Evolutionary conservation across 805 yeast species (phyloP).

Genomic region (Zygotorulaspora chibaensis): DNA sequence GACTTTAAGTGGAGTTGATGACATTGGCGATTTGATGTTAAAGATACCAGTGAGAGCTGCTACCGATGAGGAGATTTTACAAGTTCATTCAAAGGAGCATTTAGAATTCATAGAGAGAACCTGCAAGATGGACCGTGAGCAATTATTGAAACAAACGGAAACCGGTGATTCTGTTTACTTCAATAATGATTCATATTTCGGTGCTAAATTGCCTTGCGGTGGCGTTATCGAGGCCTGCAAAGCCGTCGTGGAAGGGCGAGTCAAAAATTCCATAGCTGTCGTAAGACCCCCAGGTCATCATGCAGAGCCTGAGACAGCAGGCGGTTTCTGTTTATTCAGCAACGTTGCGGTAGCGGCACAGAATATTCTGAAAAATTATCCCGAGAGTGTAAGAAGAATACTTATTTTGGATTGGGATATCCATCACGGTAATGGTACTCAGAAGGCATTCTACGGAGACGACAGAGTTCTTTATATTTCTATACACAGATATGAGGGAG

Average conservation of each 20-base stretch:
- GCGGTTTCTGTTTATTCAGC: slow-evolving; percentile 93
- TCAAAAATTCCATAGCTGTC: slow-evolving; percentile 87
- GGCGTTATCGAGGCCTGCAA: slow-evolving; percentile 95
- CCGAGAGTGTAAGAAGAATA: slow-evolving; percentile 81
- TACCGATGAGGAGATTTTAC: slow-evolving; percentile 72
- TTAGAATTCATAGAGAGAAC: slow-evolving; percentile 71
- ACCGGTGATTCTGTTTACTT: slow-evolving; percentile 92
- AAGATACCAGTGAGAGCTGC: slow-evolving; percentile 93
- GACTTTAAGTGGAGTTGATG: slow-evolving; percentile 58
- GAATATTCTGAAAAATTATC: slow-evolving; percentile 72
- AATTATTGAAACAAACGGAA: slow-evolving; percentile 77
- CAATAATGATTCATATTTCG: slow-evolving; percentile 80
- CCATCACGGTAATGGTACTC: slow-evolving; percentile 99
- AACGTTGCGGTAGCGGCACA: slow-evolving; percentile 97
- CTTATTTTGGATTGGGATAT: slow-evolving; percentile 96
- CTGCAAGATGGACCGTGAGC: slow-evolving; percentile 69
- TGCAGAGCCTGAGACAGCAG: slow-evolving; percentile 96
- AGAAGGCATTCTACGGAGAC: slow-evolving; percentile 82
- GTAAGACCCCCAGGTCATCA: slow-evolving; percentile 99
- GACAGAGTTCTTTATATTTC: slow-evolving; percentile 90
- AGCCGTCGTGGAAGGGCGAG: slow-evolving; percentile 90
- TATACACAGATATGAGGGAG: slow-evolving; percentile 87
- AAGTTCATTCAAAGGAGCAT: slow-evolving; percentile 82
- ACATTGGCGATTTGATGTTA: slow-evolving; percentile 80
- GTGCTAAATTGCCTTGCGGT: slow-evolving; percentile 92